These are phyloP conservation scores for Striga hermonthica DNA, from an alignment of 305 asterid genomes.

Conservation along the genomic window DNA sequence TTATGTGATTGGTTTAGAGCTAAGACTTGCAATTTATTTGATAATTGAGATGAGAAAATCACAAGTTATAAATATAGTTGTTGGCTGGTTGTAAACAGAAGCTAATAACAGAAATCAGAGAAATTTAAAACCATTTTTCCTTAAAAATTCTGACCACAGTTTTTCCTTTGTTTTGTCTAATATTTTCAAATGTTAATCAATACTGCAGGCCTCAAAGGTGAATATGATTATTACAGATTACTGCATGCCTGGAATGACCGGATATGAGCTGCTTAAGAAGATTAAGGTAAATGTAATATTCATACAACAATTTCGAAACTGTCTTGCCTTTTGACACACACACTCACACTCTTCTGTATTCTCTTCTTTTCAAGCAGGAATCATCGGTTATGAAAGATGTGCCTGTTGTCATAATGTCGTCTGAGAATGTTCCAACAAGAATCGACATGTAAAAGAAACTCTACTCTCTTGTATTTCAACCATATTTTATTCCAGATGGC, in stretches of 20 bases:
- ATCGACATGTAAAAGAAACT: slow-evolving; percentile 33
- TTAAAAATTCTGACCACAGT: no score
- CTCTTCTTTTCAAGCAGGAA: slow-evolving; percentile 37
- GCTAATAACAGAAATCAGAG: no score
- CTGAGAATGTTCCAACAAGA: slow-evolving; percentile 61
- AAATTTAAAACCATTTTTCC: no score
- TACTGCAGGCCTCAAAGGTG: slow-evolving; percentile 45
- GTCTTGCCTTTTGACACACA: background rate
- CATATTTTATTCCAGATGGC: background rate
- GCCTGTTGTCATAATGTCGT: slow-evolving; percentile 63
- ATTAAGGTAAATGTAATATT: slow-evolving; percentile 46
- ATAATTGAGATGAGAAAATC: no score
- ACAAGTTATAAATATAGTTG: no score
- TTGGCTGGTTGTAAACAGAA: no score
- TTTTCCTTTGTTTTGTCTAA: no score
- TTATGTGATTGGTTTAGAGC: no score
- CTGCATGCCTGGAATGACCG: slow-evolving; percentile 72
- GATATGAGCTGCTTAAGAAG: slow-evolving; percentile 65
- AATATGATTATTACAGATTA: slow-evolving; percentile 62
- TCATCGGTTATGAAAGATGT: slow-evolving; percentile 56
- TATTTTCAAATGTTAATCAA: no score
- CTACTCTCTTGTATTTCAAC: background rate
- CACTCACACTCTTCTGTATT: background rate
- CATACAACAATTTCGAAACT: background rate
- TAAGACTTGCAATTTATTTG: no score